Percentiles rank a stretch among this genome's conserved stretches.
Evolutionary conservation across 2,329 filamentous ascomycete genomes (phyloP).

Genomic region (Ophiostoma sp.): DNA sequence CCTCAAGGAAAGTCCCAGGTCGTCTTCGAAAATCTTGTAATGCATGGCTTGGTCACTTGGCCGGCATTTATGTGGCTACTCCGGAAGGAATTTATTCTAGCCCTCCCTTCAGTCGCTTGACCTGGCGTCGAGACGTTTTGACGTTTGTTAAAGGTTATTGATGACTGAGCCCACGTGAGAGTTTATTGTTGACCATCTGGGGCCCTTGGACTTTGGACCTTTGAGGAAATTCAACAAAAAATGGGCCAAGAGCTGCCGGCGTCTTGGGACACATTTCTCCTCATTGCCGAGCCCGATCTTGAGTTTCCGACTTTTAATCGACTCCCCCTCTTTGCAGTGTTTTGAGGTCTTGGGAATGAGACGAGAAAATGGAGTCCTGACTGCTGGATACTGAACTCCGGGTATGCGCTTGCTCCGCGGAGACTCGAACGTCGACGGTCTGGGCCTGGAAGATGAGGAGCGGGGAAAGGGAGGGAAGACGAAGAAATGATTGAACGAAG

Average conservation of each 20-base stretch:
- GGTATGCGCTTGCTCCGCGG: conserved; percentile 1
- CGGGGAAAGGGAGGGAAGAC: background rate
- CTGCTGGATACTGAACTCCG: background rate
- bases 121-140: background rate
- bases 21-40: background rate
- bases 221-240: background rate
- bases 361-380: background rate
- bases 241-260: background rate
- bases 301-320: background rate
- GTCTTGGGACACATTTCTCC: background rate
- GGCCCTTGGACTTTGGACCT: background rate
- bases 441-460: background rate
- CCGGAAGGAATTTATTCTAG: background rate
- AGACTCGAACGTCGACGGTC: background rate
- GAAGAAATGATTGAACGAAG: background rate
- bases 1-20: background rate
- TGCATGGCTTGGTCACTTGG: background rate
- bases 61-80: background rate
- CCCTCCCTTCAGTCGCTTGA: background rate
- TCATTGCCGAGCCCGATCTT: background rate
- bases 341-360: background rate
- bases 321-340: background rate
- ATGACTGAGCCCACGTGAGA: conserved; percentile 10
- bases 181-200: background rate
- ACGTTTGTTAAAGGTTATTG: background rate